Evolutionary conservation across 805 yeast genomes (phyloP), one percentile per base, ranked within the genome.

Genomic region (Cyberlindnera euphorbiiphila): DNA sequence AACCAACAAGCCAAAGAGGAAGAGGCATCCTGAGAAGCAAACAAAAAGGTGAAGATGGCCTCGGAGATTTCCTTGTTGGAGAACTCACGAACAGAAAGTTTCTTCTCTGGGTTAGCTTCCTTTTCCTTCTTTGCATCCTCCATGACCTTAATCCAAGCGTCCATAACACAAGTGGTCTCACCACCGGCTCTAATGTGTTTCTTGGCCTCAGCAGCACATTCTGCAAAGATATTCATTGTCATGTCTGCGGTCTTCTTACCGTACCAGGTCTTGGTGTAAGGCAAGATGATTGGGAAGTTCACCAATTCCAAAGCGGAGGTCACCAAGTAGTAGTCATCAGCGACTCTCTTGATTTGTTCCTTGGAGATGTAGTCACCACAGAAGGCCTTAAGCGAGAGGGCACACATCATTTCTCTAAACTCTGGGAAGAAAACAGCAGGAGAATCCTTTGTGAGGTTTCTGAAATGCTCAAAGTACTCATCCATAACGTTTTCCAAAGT

Each of bases 11-110:
- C 93, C 51, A 94, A 80, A 4, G 97, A 86, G 1, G 97, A 88
- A 7, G 96, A 85, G 17, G 98, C 98, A 65, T 93, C 98, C 67
- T 93, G 98, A 5, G 96, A 85, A 6, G 98, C 98, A 63, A 93
- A 93, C 61, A 93, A 69, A 64, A 93, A 93, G 11, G 98, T 93
- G 75, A 93, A 93, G 46, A 93, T 78, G 39, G 95, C 95, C 69
- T 93, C 98, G 15, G 96, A 85, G 53, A 93, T 91, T 64, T 93
- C 98, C 62, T 72, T 82, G 68, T 89, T 78, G 40, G 88, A 65
- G 66, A 93, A 93, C 46, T 83, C 91, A 61, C 97, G 80, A 49
- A 86, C 74, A 50, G 75, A 66, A 27, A 76, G 59, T 60, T 74
- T 78, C 29, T 79, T 65, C 32, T 76, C 80, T 13, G 71, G 65